Base-by-base conservation (phyloP, 208 protist genomes). In the Herpetomonas muscarum region DNA sequence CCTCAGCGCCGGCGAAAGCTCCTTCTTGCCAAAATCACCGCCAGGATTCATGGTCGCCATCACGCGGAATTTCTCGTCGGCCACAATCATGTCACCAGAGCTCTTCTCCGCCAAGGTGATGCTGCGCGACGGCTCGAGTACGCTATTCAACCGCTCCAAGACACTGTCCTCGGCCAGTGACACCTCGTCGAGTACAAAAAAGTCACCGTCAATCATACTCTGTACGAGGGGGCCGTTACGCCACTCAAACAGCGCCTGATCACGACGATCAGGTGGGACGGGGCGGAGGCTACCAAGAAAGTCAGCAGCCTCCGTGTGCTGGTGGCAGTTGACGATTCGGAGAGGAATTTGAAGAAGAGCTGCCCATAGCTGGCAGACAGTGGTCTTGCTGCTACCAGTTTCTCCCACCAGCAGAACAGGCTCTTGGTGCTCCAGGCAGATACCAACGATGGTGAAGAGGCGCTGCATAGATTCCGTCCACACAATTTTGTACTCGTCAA, bases 11-110 rank as follows among this genome's bases (percentile, higher is more conserved):
- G 99, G 98, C 9, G 97, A 99, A 7, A 99, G 78, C 79, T 99
- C 99, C 75, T 98, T 99, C 79, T 99, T 99, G 44, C 99, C 99
- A 93, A 99, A 99, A 73, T 99, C 99, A 24, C 99, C 99, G 44
- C 98, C 98, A 7, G 99, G 99, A 76, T 99, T 99, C 99, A 99
- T 99, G 7, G 99, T 99, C 19, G 99, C 99, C 58, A 99, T 57
- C 13, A 99, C 83, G 45, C 92, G 72, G 68, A 99, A 99, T 12
- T 71, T 52, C 22, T 93, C 71, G 47, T 94, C 60, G 7, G 92
- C 92, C 9, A 66, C 73, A 55, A 97, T 86, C 61, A 77, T 74
- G 67, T 93, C 84, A 31, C 77, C 86, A 34, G 67, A 82, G 76
- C 88, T 97, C 64, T 99, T 99, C 70, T 99, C 98, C 15, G 98